Percentiles rank a stretch among this genome's conserved stretches.
Conservation (phyloP, 495 filamentous ascomycete genomes). For the Xylaria curta region DNA sequence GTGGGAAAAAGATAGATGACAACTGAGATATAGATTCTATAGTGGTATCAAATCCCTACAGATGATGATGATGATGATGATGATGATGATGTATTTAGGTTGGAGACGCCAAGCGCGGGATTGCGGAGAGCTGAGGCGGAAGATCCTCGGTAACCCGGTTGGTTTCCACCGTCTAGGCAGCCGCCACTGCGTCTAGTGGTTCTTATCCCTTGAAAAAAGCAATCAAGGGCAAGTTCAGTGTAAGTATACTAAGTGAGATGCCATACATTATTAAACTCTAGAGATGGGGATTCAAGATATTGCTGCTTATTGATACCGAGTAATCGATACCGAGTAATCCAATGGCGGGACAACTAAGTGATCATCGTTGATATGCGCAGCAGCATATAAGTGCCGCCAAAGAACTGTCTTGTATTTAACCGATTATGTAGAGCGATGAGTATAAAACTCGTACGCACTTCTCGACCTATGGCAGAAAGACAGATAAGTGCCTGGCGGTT, state of each 20-base stretch:
- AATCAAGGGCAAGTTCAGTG: no score
- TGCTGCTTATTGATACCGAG: neutral
- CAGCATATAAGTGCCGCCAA: slow-evolving; percentile 10
- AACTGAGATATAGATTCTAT: neutral
- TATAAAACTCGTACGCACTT: neutral
- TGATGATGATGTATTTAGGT: slow-evolving; percentile 18
- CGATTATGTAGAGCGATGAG: neutral
- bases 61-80: slow-evolving; percentile 13
- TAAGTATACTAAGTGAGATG: no score
- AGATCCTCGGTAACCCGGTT: slow-evolving; percentile 19
- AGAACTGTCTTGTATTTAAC: slow-evolving; percentile 9
- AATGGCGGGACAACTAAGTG: neutral
- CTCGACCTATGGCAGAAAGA: slow-evolving; percentile 5
- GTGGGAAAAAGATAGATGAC: neutral
- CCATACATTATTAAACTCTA: neutral
- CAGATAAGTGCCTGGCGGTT: neutral
- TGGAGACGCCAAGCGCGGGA: neutral
- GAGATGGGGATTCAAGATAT: neutral
- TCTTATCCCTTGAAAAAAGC: neutral
- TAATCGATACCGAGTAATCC: no score
- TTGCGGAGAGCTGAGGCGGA: neutral
- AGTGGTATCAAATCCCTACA: neutral
- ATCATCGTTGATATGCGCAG: neutral
- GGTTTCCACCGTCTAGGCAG: neutral
- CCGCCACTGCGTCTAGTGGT: neutral